phyloP scores from a whole-genome alignment of 345 rosid genomes.

The Citrus inodora region DNA sequence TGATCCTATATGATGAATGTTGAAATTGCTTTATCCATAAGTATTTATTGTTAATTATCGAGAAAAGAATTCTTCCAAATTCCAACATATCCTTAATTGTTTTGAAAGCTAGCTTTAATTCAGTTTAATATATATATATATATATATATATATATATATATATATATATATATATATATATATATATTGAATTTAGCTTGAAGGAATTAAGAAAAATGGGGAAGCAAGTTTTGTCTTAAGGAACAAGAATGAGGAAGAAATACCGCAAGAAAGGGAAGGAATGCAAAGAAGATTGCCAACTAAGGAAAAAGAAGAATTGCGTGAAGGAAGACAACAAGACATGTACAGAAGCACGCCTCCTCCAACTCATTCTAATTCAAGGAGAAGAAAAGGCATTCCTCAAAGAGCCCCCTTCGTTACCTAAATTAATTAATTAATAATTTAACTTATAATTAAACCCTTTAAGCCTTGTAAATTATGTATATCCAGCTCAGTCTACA shows the following conservation, averaged over 20 bases:
- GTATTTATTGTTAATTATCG: background rate
- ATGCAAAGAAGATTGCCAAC: slow-evolving; percentile 24
- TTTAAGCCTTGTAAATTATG: background rate
- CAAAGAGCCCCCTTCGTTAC: slow-evolving; percentile 41
- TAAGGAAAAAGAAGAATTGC: slow-evolving; percentile 33
- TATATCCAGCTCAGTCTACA: slow-evolving; percentile 21
- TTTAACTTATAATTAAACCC: background rate
- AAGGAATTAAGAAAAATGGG: slow-evolving; percentile 24
- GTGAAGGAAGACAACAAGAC: slow-evolving; percentile 30
- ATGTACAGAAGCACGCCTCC: slow-evolving; percentile 19
- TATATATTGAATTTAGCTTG: slow-evolving; percentile 11
- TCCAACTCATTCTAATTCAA: slow-evolving; percentile 26
- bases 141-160: too few species aligned
- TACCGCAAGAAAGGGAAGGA: slow-evolving; percentile 19
- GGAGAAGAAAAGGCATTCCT: slow-evolving; percentile 46
- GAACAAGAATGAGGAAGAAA: slow-evolving; percentile 18
- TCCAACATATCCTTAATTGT: background rate
- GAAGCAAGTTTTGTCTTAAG: slow-evolving; percentile 24
- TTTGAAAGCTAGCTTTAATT: background rate
- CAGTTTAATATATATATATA: too few species aligned
- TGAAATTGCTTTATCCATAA: background rate
- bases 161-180: too few species aligned
- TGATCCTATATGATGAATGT: background rate
- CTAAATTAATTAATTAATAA: background rate
- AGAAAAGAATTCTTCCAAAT: too few species aligned